Evolutionary conservation across 1,139 yeast species (phyloP).

Genomic region (Debaryomycetaceae sp.): DNA sequence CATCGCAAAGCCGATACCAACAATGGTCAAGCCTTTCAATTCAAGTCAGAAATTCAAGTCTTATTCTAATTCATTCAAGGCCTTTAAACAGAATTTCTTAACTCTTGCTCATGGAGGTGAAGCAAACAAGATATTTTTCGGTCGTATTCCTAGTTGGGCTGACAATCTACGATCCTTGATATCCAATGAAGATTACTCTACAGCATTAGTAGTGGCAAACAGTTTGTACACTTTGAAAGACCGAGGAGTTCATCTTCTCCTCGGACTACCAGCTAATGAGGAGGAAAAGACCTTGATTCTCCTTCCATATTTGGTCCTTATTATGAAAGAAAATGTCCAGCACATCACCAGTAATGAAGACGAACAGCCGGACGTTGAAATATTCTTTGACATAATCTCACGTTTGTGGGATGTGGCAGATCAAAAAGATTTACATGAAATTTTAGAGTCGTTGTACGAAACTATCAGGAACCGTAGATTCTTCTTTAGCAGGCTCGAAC

Average conservation of each 20-base stretch:
- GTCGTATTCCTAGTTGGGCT: constrained; percentile 70
- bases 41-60: background rate
- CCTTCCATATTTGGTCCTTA: constrained; percentile 51
- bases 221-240: constrained; percentile 47
- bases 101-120: constrained; percentile 13
- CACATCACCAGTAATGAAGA: constrained; percentile 27
- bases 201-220: constrained; percentile 55
- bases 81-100: constrained; percentile 25
- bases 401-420: constrained; percentile 12
- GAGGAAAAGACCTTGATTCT: constrained; percentile 46
- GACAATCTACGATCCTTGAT: constrained; percentile 53
- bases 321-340: constrained; percentile 51
- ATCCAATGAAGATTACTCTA: constrained; percentile 44
- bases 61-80: constrained; percentile 15
- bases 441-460: constrained; percentile 57
- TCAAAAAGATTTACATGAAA: constrained; percentile 24
- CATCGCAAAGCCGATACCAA: background rate
- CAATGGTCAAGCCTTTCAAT: background rate
- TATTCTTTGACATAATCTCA: constrained; percentile 25
- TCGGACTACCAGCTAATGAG: constrained; percentile 53
- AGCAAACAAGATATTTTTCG: constrained; percentile 41
- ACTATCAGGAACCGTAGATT: constrained; percentile 26
- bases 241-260: constrained; percentile 41
- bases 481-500: constrained; percentile 52
- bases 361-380: constrained; percentile 9